Conservation (phyloP, 208 protist genomes). For the Crithidia fasciculata region DNA sequence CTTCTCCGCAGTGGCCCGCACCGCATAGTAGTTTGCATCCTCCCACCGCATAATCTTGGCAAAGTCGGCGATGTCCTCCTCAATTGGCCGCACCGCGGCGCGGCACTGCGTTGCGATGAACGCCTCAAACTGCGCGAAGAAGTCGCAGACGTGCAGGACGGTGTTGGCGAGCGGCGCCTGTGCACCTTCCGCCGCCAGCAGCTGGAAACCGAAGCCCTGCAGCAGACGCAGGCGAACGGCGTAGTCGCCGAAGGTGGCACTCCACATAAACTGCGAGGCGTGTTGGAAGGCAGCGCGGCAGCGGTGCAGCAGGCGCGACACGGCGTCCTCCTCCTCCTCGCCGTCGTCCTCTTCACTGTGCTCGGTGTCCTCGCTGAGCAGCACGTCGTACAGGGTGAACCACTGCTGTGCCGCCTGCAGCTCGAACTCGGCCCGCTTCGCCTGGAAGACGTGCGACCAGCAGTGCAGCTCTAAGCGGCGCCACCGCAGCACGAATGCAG, state of each 20-base stretch:
- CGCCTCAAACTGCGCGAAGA: slow-evolving; percentile 81
- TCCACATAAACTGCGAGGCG: slow-evolving; percentile 85
- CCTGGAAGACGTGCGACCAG: slow-evolving; percentile 93
- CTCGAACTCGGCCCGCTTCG: slow-evolving; percentile 81
- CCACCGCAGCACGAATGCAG: slow-evolving; percentile 96
- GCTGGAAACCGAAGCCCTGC: slow-evolving; percentile 70
- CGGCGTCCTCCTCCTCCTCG: slow-evolving; percentile 26
- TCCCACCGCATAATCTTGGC: slow-evolving; percentile 93
- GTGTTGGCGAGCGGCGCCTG: slow-evolving; percentile 72
- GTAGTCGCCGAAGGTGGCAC: slow-evolving; percentile 80
- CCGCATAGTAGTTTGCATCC: slow-evolving; percentile 95
- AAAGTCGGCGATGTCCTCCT: slow-evolving; percentile 90
- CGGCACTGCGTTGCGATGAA: slow-evolving; percentile 50
- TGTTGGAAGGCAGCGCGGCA: slow-evolving; percentile 59
- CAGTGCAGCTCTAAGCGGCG: slow-evolving; percentile 95
- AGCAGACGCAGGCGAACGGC: slow-evolving; percentile 66
- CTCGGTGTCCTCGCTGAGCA: slow-evolving; percentile 28
- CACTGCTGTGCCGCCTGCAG: slow-evolving; percentile 67
- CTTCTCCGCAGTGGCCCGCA: slow-evolving; percentile 95
- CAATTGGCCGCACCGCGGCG: slow-evolving; percentile 64
- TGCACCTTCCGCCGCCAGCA: slow-evolving; percentile 43
- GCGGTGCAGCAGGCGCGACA: slow-evolving; percentile 21
- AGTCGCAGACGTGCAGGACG: slow-evolving; percentile 79
- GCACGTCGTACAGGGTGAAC: slow-evolving; percentile 83
- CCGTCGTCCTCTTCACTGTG: not conserved